Evolutionary conservation across 768 basidiomycete species (phyloP).

Genomic region (Lepiota brunneoincarnata): DNA sequence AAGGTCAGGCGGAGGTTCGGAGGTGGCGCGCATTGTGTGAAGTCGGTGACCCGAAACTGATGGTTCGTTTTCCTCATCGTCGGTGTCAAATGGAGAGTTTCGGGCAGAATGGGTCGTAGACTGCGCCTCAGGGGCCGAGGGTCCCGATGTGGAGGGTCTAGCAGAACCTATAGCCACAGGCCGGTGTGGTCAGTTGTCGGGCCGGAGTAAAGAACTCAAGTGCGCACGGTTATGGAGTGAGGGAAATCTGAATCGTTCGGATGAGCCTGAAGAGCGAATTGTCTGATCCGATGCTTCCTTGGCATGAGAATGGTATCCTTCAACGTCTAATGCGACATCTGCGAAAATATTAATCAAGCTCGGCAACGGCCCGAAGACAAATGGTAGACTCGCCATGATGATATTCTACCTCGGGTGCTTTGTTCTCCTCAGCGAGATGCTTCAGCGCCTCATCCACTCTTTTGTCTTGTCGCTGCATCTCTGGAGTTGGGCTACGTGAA

Average conservation of each 20-base stretch:
- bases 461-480: slow-evolving; percentile 37
- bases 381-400: slow-evolving; percentile 41
- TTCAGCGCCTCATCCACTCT: slow-evolving; percentile 52
- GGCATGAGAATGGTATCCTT: slow-evolving; percentile 69
- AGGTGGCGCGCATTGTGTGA: slow-evolving; percentile 47
- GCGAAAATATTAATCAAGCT: not conserved
- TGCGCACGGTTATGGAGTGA: slow-evolving; percentile 11
- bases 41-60: slow-evolving; percentile 23
- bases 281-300: slow-evolving; percentile 41
- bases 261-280: slow-evolving; percentile 27
- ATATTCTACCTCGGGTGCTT: slow-evolving; percentile 60
- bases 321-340: slow-evolving; percentile 81
- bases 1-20: slow-evolving; percentile 58
- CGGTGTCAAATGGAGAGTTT: slow-evolving; percentile 18
- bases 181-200: not conserved
- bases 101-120: slow-evolving; percentile 17
- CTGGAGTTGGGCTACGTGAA: slow-evolving; percentile 24
- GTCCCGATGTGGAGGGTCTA: slow-evolving; percentile 4
- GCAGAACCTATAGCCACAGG: not conserved
- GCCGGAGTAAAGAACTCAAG: not conserved
- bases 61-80: slow-evolving; percentile 16
- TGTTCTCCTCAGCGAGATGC: slow-evolving; percentile 35
- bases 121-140: slow-evolving; percentile 18
- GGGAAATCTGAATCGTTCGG: slow-evolving; percentile 17
- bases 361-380: not conserved